These are phyloP conservation scores for Fusarium albosuccineum DNA, from an alignment of 2,329 filamentous ascomycete genomes.

Conservation along the genomic window DNA sequence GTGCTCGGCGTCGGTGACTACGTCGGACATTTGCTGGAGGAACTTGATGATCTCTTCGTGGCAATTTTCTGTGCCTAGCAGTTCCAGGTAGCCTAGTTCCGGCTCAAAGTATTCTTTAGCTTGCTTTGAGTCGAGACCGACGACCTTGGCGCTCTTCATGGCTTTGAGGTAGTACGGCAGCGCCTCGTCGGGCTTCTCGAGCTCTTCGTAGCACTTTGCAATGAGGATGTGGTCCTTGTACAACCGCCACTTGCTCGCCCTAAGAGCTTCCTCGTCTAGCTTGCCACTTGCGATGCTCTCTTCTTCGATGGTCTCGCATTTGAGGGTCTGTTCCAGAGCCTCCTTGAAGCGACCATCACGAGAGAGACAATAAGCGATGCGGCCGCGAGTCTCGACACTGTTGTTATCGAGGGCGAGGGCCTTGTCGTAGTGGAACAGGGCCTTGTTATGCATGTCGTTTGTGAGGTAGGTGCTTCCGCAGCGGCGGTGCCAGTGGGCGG, in stretches of 20 bases:
- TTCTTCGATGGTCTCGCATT: slow-evolving; percentile 54
- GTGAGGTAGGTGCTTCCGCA: slow-evolving; percentile 57
- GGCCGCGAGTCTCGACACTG: slow-evolving; percentile 55
- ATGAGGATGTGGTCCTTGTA: slow-evolving; percentile 58
- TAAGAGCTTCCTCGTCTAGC: slow-evolving; percentile 42
- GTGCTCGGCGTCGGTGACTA: slow-evolving; percentile 40
- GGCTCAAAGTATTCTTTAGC: slow-evolving; percentile 54
- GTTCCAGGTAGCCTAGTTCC: slow-evolving; percentile 53
- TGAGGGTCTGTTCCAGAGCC: slow-evolving; percentile 52
- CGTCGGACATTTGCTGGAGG: slow-evolving; percentile 50
- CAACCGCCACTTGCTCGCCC: slow-evolving; percentile 54
- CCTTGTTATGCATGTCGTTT: slow-evolving; percentile 52
- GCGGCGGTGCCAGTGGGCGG: slow-evolving; percentile 55
- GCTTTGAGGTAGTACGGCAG: slow-evolving; percentile 55
- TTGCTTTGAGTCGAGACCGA: slow-evolving; percentile 46
- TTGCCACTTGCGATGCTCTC: slow-evolving; percentile 45
- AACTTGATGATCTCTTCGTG: slow-evolving; percentile 53
- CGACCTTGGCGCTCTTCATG: slow-evolving; percentile 47
- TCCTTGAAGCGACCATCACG: slow-evolving; percentile 53
- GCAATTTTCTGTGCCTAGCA: slow-evolving; percentile 54
- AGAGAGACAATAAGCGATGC: slow-evolving; percentile 57
- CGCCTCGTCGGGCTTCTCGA: slow-evolving; percentile 49
- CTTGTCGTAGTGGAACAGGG: slow-evolving; percentile 53
- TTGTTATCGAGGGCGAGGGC: slow-evolving; percentile 54
- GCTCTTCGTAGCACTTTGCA: slow-evolving; percentile 53